Evolutionary conservation across 2,329 filamentous ascomycete genomes (phyloP), one percentile per base, ranked within the genome.

Genomic region (Hawksworthiomyces lignivorus): DNA sequence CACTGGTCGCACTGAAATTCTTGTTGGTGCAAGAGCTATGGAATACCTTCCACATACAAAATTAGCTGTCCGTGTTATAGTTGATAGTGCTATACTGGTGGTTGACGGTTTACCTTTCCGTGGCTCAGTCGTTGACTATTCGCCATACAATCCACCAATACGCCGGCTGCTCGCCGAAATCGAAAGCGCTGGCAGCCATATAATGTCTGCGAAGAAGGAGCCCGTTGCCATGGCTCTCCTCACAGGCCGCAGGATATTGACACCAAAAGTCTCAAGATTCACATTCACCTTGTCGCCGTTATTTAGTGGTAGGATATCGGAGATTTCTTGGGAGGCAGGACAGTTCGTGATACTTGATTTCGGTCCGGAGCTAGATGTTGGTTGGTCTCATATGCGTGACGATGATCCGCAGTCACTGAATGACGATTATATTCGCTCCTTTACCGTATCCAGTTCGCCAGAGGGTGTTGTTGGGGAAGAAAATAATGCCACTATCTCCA

Each of bases 341-440:
- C 85, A 94, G 54, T 86, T 92, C 60, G 74, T 85, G 15, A 87
- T 84, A 1, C 61, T 94, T 3, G 80, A 84, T 46, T 88, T 94
- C 53, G 67, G 71, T 11, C 58, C 68, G 0, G 80, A 89, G 52
- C 64, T 94, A 2, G 77, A 84, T 48, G 59, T 69, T 10, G 87
- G 87, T 1, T 94, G 87, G 59, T 76, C 72, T 36, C 88, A 94
- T 57, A 94, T 94, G 87, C 70, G 79, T 3, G 81, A 94, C 48
- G 77, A 84, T 44, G 86, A 94, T 50, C 87, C 87, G 5, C 72
- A 72, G 49, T 84, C 79, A 51, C 59, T 94, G 14, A 95, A 94
- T 52, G 87, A 94, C 56, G 87, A 95, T 56, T 89, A 78, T 48
- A 68, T 92, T 5, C 70, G 87, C 21, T 94, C 87, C 0, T 94